Conservation (phyloP, 495 filamentous ascomycete genomes). For the Daldinia caldariorum region DNA sequence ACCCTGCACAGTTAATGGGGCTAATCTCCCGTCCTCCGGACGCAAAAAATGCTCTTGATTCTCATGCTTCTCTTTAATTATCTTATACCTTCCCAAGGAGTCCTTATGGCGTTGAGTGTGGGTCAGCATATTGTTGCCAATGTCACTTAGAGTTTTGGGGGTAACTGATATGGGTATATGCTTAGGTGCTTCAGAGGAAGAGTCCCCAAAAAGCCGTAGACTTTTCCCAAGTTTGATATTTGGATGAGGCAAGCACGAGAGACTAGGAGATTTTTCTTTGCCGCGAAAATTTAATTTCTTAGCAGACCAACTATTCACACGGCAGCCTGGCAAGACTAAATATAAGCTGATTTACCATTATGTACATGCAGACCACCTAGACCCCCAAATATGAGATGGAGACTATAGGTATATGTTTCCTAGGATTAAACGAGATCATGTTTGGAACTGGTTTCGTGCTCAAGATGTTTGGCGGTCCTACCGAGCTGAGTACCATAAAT, state of each 20-base stretch:
- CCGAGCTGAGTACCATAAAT: background rate
- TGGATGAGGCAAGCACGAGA: background rate
- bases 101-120: background rate
- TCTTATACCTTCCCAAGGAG: background rate
- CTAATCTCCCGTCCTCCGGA: background rate
- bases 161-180: background rate
- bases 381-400: background rate
- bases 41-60: background rate
- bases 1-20: background rate
- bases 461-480: background rate
- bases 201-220: background rate
- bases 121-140: background rate
- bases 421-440: background rate
- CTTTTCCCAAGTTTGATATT: background rate
- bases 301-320: background rate
- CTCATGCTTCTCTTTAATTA: background rate
- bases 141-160: background rate
- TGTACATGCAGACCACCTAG: background rate
- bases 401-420: background rate
- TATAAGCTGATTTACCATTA: background rate
- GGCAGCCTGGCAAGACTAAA: background rate
- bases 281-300: background rate
- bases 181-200: background rate
- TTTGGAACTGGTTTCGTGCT: background rate
- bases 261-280: background rate